A percentile compares a stretch with the other conserved stretches of the same genome.
phyloP scores from a whole-genome alignment of 2,329 filamentous ascomycete genomes.

The Nothophoma quercina region DNA sequence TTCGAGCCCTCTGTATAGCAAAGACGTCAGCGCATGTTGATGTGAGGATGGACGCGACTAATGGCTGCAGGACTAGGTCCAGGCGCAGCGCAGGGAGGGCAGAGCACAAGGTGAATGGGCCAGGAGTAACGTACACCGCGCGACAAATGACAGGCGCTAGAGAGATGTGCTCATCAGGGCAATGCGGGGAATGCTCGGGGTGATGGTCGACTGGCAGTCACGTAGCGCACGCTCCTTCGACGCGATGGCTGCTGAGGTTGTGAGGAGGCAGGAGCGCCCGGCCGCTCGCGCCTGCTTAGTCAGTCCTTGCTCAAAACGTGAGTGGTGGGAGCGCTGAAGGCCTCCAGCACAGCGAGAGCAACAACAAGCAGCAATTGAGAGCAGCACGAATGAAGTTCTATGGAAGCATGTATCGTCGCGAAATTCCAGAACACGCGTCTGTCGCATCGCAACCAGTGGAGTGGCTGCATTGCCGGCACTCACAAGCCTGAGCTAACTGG shows the following conservation, averaged over 20 bases:
- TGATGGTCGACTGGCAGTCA: constrained; percentile 39
- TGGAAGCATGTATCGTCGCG: constrained; percentile 16
- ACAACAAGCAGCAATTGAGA: constrained; percentile 1
- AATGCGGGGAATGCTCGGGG: constrained; percentile 31
- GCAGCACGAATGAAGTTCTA: constrained; percentile 1
- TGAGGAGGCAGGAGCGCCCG: constrained; percentile 23
- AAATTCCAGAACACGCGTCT: constrained; percentile 29
- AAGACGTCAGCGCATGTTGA: constrained; percentile 42
- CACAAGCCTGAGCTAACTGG: constrained; percentile 47
- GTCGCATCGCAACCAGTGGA: constrained; percentile 42
- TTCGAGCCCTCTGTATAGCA: constrained; percentile 37
- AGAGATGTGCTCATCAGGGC: constrained; percentile 39
- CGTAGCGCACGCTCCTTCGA: constrained; percentile 44
- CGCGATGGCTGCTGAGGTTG: constrained; percentile 43
- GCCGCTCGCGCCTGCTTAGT: constrained; percentile 17
- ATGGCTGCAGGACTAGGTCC: constrained; percentile 24
- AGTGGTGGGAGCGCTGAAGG: constrained; percentile 9
- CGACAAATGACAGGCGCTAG: constrained; percentile 35
- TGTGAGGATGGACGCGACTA: constrained; percentile 39
- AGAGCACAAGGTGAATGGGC: constrained; percentile 15
- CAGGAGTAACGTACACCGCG: constrained; percentile 32
- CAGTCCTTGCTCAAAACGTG: constrained; percentile 21
- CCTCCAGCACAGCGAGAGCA: constrained; percentile 7
- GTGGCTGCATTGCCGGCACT: constrained; percentile 48
- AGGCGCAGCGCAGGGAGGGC: constrained; percentile 25